Conservation (phyloP, 495 filamentous ascomycete genomes). For the Saxophila tyrrhenica region DNA sequence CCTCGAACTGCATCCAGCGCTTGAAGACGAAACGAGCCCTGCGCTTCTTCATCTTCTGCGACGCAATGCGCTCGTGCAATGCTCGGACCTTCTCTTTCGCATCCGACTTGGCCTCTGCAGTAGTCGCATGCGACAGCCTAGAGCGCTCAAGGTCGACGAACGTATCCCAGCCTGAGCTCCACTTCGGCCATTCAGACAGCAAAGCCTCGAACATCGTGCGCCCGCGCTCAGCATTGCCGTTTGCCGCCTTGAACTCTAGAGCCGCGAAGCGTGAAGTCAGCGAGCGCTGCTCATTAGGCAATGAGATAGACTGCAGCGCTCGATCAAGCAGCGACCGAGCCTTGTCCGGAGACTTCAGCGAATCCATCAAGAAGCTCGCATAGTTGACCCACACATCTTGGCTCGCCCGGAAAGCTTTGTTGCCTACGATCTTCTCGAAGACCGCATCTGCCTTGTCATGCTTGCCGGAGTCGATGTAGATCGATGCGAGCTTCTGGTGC, state of each 20-base stretch:
- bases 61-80: slow-evolving; percentile 68
- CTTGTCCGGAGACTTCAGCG: slow-evolving; percentile 51
- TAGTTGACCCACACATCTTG: slow-evolving; percentile 86
- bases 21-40: slow-evolving; percentile 27
- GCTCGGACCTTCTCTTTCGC: slow-evolving; percentile 55
- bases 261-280: slow-evolving; percentile 79
- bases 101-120: slow-evolving; percentile 39
- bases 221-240: slow-evolving; percentile 81
- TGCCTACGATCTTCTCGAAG: slow-evolving; percentile 75
- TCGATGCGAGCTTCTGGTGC: slow-evolving; percentile 79
- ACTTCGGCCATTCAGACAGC: slow-evolving; percentile 72
- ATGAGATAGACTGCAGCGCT: slow-evolving; percentile 71
- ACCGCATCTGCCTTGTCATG: slow-evolving; percentile 80
- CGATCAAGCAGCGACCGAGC: slow-evolving; percentile 74
- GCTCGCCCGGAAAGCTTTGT: slow-evolving; percentile 60
- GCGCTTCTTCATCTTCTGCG: slow-evolving; percentile 43
- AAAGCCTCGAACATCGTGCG: slow-evolving; percentile 90
- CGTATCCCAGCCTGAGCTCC: slow-evolving; percentile 84
- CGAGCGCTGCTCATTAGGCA: slow-evolving; percentile 52
- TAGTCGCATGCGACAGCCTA: neutral
- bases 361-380: slow-evolving; percentile 77
- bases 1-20: slow-evolving; percentile 31
- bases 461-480: slow-evolving; percentile 86
- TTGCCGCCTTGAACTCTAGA: slow-evolving; percentile 74
- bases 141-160: slow-evolving; percentile 68